Base-by-base conservation (phyloP, 2,329 filamentous ascomycete genomes). In the Claviceps sp. region DNA sequence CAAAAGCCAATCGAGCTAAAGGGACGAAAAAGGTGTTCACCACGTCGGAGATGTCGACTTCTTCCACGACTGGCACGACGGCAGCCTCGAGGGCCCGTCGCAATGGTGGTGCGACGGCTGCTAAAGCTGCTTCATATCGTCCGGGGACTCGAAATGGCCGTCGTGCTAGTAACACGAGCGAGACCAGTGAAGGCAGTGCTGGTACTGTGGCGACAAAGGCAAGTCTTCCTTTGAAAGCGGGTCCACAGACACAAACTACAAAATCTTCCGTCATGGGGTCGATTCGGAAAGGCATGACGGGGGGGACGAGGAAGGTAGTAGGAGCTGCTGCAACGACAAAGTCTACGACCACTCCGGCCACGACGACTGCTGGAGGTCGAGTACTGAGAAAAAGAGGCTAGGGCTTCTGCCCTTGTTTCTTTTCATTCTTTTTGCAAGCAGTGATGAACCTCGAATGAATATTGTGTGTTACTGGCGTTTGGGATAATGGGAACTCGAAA, bases 161-260 rank as follows among this genome's bases (percentile, higher is more conserved):
- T 55, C 74, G 78, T 63, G 66, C 70, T 61, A 86, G 83, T 59
- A 74, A 70, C 57, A 73, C 71, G 52, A 85, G 82, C 62, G 81
- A 81, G 61, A 73, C 77, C 16, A 85, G 81, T 58, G 79, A 84
- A 52, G 73, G 69, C 5, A 87, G 82, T 64, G 77, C 76, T 14
- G 76, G 78, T 7, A 86, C 84, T 0, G 80, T 85, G 22, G 73
- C 84, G 44, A 77, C 76, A 64, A 84, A 79, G 63, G 66, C 69
- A 3, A 65, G 64, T 13, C 61, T 69, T 30, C 60, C 67, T 5
- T 69, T 65, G 53, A 56, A 65, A 14, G 57, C 48, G 2, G 47
- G 42, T 10, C 16, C 66, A 19, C 65, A 72, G 1, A 55, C 68
- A 19, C 65, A 72, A 1, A 55, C 68, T 2, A 53, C 64, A 1